Conservation (phyloP, 139 green algal species). For the Eudorina sp. region DNA sequence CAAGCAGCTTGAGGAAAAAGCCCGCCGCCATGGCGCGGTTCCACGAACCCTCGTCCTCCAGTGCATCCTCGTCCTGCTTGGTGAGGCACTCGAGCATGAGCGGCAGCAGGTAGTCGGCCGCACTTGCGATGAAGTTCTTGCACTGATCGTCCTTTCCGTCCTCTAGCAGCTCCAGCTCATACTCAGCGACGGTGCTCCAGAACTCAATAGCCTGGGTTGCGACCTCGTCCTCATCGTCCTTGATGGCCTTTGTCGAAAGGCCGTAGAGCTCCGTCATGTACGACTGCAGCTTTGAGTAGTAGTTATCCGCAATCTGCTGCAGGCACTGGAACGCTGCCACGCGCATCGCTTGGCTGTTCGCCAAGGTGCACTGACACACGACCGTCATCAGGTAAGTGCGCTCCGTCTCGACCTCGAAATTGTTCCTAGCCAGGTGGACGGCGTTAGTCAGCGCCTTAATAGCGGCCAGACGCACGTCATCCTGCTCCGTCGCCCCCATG, state of each 20-base stretch:
- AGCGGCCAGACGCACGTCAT: conserved; percentile 90
- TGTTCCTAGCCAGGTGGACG: conserved; percentile 94
- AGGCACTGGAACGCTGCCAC: conserved; percentile 95
- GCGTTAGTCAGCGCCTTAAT: conserved; percentile 94
- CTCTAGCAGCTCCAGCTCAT: conserved; percentile 74
- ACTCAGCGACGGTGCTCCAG: conserved; percentile 85
- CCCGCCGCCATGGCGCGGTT: conserved; percentile 93
- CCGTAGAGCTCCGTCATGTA: conserved; percentile 98
- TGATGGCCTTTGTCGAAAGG: conserved; percentile 89
- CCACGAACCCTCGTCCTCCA: conserved; percentile 91
- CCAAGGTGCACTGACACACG: conserved; percentile 89
- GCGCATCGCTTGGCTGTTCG: conserved; percentile 77
- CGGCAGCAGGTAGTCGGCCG: conserved; percentile 86
- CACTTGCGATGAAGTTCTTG: conserved; percentile 92
- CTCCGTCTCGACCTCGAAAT: conserved; percentile 96
- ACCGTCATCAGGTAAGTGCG: conserved; percentile 97
- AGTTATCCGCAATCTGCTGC: conserved; percentile 88
- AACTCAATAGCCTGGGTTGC: conserved; percentile 97
- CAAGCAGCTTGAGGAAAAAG: conserved; percentile 90
- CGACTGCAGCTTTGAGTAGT: conserved; percentile 93
- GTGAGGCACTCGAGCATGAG: conserved; percentile 95
- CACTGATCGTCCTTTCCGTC: conserved; percentile 69
- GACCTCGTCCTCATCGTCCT: conserved; percentile 93
- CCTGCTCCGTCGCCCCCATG: conserved; percentile 89
- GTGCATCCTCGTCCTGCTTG: conserved; percentile 96